These are phyloP conservation scores for Fusarium nematophilum DNA, from an alignment of 2,329 filamentous ascomycete genomes.

Conservation along the genomic window DNA sequence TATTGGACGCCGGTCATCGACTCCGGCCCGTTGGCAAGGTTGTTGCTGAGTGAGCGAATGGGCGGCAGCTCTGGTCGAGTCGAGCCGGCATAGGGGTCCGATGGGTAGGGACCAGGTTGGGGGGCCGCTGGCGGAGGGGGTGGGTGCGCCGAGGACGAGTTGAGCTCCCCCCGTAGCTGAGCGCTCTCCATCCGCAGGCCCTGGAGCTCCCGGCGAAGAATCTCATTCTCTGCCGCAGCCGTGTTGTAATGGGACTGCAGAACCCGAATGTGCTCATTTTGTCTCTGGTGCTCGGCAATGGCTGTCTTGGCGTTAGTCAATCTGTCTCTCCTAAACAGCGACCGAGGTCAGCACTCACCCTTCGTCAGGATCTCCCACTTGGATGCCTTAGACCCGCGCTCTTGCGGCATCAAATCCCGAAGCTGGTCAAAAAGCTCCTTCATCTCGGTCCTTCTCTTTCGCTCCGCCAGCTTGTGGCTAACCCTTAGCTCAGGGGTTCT, in stretches of 20 bases:
- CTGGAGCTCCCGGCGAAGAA: slow-evolving; percentile 62
- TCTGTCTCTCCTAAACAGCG: neutral
- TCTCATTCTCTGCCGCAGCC: slow-evolving; percentile 57
- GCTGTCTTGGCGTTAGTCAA: slow-evolving; percentile 54
- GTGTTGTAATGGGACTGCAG: slow-evolving; percentile 59
- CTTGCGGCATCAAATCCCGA: slow-evolving; percentile 81
- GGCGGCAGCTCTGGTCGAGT: slow-evolving; percentile 66
- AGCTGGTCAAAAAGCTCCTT: slow-evolving; percentile 87
- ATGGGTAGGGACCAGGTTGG: slow-evolving; percentile 42
- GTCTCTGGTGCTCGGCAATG: slow-evolving; percentile 70
- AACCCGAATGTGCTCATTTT: slow-evolving; percentile 60
- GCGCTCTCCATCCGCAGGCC: slow-evolving; percentile 60
- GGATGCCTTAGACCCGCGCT: slow-evolving; percentile 84
- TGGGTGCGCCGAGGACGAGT: slow-evolving; percentile 43
- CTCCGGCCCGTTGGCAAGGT: slow-evolving; percentile 60
- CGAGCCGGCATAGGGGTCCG: slow-evolving; percentile 47
- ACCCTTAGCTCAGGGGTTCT: slow-evolving; percentile 84
- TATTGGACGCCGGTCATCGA: slow-evolving; percentile 77
- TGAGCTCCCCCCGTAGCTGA: slow-evolving; percentile 56
- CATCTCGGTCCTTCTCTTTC: slow-evolving; percentile 88
- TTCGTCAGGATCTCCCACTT: slow-evolving; percentile 93
- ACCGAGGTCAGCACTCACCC: slow-evolving; percentile 62
- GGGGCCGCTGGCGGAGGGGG: slow-evolving; percentile 32
- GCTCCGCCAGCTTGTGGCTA: slow-evolving; percentile 86
- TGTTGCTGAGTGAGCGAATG: slow-evolving; percentile 62